Evolutionary conservation across 1,284 basidiomycete genomes (phyloP).

Genomic region (Heliocybe sulcata): DNA sequence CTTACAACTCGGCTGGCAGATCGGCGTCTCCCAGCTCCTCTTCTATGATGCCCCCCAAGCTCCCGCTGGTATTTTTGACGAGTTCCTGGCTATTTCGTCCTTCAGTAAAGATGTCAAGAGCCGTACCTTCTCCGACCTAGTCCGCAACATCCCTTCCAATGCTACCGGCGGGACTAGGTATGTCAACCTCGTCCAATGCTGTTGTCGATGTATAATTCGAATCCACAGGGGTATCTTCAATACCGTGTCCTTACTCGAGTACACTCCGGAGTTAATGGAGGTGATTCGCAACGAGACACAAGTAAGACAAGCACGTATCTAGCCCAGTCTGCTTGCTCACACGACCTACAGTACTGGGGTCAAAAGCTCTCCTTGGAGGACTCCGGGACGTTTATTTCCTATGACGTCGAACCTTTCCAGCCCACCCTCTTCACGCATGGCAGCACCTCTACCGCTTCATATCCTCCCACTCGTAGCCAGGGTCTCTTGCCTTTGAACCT

Average conservation of each 20-base stretch:
- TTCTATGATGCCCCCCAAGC: conserved; percentile 5
- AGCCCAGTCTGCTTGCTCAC: background rate
- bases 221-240: conserved; percentile 37
- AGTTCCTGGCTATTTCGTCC: background rate
- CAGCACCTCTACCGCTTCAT: conserved; percentile 29
- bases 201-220: too few relatives aligned
- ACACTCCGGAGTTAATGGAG: conserved; percentile 32
- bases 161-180: background rate
- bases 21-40: background rate
- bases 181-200: too few relatives aligned
- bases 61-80: conserved; percentile 4
- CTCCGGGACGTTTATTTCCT: conserved; percentile 28
- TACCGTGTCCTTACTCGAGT: conserved; percentile 35
- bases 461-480: conserved; percentile 33
- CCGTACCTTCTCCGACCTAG: background rate
- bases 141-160: background rate
- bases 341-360: conserved; percentile 15
- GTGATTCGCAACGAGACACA: conserved; percentile 41
- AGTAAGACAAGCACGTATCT: conserved; percentile 21
- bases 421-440: conserved; percentile 33
- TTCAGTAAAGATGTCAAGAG: background rate
- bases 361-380: conserved; percentile 10
- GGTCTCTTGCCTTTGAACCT: conserved; percentile 37
- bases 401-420: conserved; percentile 51
- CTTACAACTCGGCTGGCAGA: background rate